Evolutionary conservation across 1,284 basidiomycete species (phyloP).

Genomic region (Cystobasidiaceae sp.): DNA sequence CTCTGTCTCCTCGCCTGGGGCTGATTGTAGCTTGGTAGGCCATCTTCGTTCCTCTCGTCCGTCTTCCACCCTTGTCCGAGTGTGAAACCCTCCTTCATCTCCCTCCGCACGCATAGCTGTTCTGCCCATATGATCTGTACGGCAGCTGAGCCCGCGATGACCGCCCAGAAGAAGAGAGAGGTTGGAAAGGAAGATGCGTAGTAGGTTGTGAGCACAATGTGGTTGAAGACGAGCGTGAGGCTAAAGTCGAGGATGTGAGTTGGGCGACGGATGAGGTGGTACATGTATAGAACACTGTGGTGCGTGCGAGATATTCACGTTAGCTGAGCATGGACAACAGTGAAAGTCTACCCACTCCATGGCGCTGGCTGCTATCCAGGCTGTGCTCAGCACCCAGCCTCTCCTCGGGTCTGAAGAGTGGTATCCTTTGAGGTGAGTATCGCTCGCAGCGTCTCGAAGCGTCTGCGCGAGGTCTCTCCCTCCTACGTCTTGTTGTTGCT

Average conservation of each 20-base stretch:
- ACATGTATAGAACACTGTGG: conserved; percentile 76
- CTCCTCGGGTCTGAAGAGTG: conserved; percentile 58
- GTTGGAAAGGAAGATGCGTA: conserved; percentile 82
- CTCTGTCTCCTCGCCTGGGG: neutral
- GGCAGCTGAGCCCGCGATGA: conserved; percentile 65
- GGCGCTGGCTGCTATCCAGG: conserved; percentile 71
- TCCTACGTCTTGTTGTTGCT: conserved; percentile 29
- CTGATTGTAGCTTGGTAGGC: neutral
- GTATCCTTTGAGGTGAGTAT: conserved; percentile 24
- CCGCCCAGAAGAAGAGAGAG: conserved; percentile 80
- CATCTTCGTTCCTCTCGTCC: conserved; percentile 22
- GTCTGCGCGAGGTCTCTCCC: conserved; percentile 4
- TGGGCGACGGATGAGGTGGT: conserved; percentile 78
- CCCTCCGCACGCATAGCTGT: conserved; percentile 79
- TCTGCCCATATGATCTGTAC: conserved; percentile 77
- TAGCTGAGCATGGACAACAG: neutral
- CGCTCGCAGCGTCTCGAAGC: conserved; percentile 5
- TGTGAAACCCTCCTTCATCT: conserved; percentile 76
- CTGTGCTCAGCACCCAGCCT: conserved; percentile 78
- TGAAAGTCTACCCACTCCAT: conserved; percentile 62
- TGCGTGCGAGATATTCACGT: neutral
- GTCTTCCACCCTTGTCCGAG: conserved; percentile 32
- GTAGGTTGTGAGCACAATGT: conserved; percentile 85
- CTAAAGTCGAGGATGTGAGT: conserved; percentile 92
- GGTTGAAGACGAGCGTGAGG: conserved; percentile 80